Evolutionary conservation across 202 grass and related monocot species (phyloP), one percentile per base, ranked within the genome.

Genomic region (Miscanthus sacchariflorus): DNA sequence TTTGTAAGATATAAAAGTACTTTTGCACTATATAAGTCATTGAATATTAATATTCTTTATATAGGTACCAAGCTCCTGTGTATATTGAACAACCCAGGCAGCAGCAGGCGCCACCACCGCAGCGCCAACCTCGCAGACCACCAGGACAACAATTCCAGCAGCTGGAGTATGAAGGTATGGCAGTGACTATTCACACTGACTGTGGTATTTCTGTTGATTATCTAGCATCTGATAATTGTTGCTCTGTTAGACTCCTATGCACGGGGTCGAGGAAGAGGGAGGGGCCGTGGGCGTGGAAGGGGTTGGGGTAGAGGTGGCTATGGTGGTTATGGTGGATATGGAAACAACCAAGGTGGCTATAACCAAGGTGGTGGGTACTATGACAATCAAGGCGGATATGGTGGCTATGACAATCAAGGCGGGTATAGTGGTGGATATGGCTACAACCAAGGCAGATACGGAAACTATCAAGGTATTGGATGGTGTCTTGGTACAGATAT

Each of bases 51-150:
- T 84, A 74, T 9, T 14, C 71, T 87, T 43, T 80, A 71, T 80
- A 18, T 77, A 98, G 96, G 88, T 96, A 96, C 73, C 96, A 98
- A 95, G 90, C 87, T 88, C 92, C 96, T 76, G 64, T 74, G 45
- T 83, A 90, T 49, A 65, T 81, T 67, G 93, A 93, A 76, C 96
- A 93, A 28, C 87, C 87, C 46, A 95, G 87, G 85, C 85, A 85
- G 38, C 95, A 88, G 73, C 86, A 91, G 79, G 90, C 46, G 27
- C 88, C 79, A 23, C 81, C 74, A 44, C 90, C 77, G 15, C 61
- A 86, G 42, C 87, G 66, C 70, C 94, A 95, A 81, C 78, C 83
- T 81, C 89, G 84, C 75, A 92, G 93, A 87, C 39, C 78, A 64
- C 92, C 88, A 43, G 82, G 71, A 18, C 52, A 75, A 45, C 52